Conservation (phyloP, 192 early-diverging fungal species). For the Coemansia sp. region DNA sequence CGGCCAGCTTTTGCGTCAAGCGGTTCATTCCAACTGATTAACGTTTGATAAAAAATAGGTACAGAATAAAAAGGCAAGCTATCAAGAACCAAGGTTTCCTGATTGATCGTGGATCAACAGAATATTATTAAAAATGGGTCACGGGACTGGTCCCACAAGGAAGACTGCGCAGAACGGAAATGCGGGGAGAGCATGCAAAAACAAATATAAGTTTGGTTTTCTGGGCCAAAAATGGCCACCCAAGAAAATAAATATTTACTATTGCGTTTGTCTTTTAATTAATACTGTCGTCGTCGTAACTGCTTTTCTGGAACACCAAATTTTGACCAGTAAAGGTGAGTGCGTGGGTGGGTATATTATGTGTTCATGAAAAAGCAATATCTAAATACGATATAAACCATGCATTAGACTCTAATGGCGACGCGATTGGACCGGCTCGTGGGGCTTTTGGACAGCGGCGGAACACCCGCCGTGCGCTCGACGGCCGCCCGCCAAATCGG, state of each 20-base stretch:
- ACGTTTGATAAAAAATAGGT: too few species aligned
- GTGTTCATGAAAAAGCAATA: background rate
- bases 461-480: conserved; percentile 76
- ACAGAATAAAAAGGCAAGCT: too few species aligned
- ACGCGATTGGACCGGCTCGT: conserved; percentile 90
- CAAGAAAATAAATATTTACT: background rate
- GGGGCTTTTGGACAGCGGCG: conserved; percentile 89
- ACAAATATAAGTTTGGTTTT: conserved; percentile 4
- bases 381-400: background rate
- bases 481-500: conserved; percentile 96
- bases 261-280: background rate
- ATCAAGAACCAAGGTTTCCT: too few species aligned
- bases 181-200: conserved; percentile 5
- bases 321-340: background rate
- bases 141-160: conserved; percentile 3
- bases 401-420: conserved; percentile 20
- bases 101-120: too few species aligned
- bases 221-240: background rate
- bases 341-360: too few species aligned
- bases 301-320: background rate
- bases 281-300: background rate
- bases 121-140: background rate
- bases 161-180: background rate
- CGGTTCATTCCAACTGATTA: too few species aligned
- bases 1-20: too few species aligned